Evolutionary conservation across 768 basidiomycete species (phyloP).

Genomic region (Lentinus brumalis): DNA sequence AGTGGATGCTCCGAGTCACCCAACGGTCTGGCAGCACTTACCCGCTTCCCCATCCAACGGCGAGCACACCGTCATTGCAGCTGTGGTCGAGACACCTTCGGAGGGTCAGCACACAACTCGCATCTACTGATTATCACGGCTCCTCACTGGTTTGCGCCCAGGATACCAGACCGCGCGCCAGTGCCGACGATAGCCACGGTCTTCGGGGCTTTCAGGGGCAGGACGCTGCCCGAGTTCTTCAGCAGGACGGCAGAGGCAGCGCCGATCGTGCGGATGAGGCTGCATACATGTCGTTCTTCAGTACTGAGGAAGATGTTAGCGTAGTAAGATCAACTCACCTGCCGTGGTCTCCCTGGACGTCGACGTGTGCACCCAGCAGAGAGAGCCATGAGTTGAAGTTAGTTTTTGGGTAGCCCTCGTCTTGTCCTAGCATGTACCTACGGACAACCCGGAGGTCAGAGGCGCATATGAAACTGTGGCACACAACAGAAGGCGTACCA

Average conservation of each 20-base stretch:
- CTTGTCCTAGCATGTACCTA: constrained; percentile 53
- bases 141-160: constrained; percentile 56
- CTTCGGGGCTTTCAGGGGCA: constrained; percentile 49
- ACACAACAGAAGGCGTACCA: constrained; percentile 35
- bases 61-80: constrained; percentile 64
- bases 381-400: constrained; percentile 58
- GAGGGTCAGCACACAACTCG: neutral
- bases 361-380: constrained; percentile 37
- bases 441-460: constrained; percentile 1
- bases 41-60: constrained; percentile 53
- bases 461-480: neutral
- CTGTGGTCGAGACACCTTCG: constrained; percentile 51
- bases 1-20: neutral
- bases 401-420: constrained; percentile 51
- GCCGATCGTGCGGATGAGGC: constrained; percentile 45
- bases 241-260: constrained; percentile 64
- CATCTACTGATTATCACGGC: neutral
- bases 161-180: constrained; percentile 54
- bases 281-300: neutral
- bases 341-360: constrained; percentile 43
- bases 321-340: constrained; percentile 11
- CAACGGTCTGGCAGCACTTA: neutral
- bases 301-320: neutral
- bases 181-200: constrained; percentile 54
- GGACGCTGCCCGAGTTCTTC: constrained; percentile 52